These are phyloP conservation scores for Silene noctiflora DNA, from an alignment of 179 eudicot genomes.

Conservation along the genomic window DNA sequence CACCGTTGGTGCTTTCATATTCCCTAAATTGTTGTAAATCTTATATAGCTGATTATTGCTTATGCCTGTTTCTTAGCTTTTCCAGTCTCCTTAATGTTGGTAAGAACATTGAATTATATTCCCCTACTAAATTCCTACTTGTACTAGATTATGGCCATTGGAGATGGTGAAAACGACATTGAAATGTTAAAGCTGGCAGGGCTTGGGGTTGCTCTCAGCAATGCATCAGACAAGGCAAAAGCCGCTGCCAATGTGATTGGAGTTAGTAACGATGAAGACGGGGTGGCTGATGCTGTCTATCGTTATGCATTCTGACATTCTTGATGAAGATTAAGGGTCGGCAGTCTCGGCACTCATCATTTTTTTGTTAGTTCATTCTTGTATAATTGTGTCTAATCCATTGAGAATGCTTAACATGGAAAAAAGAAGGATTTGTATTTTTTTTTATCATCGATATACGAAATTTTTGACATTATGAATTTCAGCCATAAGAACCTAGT, in stretches of 20 bases:
- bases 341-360: neutral
- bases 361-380: too few relatives aligned
- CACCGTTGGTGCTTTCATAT: too few relatives aligned
- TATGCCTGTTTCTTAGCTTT: neutral
- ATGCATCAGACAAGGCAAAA: conserved; percentile 83
- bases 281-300: conserved; percentile 95
- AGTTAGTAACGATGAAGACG: conserved; percentile 81
- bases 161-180: conserved; percentile 92
- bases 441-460: too few relatives aligned
- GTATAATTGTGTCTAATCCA: too few relatives aligned
- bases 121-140: neutral
- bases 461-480: too few relatives aligned
- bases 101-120: neutral
- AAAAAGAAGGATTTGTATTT: too few relatives aligned
- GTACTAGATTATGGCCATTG: conserved; percentile 81
- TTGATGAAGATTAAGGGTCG: neutral
- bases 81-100: neutral
- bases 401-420: too few relatives aligned
- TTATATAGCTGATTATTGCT: neutral
- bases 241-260: conserved; percentile 79
- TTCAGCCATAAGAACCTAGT: too few relatives aligned
- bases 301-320: conserved; percentile 72
- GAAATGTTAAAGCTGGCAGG: conserved; percentile 88
- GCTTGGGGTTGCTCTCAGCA: conserved; percentile 81
- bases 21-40: too few relatives aligned